These are phyloP conservation scores for Penicillium corylophilum DNA, from an alignment of 2,329 filamentous ascomycete species.

Conservation along the genomic window DNA sequence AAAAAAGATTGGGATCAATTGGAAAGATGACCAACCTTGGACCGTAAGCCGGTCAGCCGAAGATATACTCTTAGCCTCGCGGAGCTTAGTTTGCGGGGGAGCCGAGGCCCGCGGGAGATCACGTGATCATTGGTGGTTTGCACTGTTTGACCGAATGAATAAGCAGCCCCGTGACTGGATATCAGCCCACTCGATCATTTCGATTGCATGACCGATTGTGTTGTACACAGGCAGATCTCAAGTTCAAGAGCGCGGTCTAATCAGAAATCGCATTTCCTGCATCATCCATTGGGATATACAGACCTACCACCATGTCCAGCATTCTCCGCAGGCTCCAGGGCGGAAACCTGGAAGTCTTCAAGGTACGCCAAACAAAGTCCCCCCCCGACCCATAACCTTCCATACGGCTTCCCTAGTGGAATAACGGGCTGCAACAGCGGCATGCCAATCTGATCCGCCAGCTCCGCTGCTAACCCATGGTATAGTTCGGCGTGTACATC, in stretches of 20 bases:
- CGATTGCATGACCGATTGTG: not conserved
- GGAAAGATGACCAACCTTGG: not conserved
- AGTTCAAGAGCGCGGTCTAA: not conserved
- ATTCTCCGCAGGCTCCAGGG: constrained; percentile 64
- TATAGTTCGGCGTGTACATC: constrained; percentile 94
- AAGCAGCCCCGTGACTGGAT: constrained; percentile 14
- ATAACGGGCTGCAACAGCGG: not conserved
- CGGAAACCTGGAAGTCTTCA: constrained; percentile 91
- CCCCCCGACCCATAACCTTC: not conserved
- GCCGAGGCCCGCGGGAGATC: constrained; percentile 24
- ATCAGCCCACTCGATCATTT: constrained; percentile 1
- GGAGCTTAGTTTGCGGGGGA: constrained; percentile 17
- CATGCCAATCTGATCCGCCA: not conserved
- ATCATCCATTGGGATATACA: not conserved
- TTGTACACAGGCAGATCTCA: not conserved
- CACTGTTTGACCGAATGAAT: constrained; percentile 16
- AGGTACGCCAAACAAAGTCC: constrained; percentile 55
- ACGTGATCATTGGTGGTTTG: constrained; percentile 19
- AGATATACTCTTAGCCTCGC: not conserved
- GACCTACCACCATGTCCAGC: constrained; percentile 35
- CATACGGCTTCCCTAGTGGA: not conserved
- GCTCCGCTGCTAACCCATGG: not conserved
- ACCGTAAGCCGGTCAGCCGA: not conserved
- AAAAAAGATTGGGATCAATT: not conserved
- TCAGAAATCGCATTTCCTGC: no score